phyloP scores from a whole-genome alignment of 2,329 filamentous ascomycete species.

The Paracorniculantispora psalliotae region DNA sequence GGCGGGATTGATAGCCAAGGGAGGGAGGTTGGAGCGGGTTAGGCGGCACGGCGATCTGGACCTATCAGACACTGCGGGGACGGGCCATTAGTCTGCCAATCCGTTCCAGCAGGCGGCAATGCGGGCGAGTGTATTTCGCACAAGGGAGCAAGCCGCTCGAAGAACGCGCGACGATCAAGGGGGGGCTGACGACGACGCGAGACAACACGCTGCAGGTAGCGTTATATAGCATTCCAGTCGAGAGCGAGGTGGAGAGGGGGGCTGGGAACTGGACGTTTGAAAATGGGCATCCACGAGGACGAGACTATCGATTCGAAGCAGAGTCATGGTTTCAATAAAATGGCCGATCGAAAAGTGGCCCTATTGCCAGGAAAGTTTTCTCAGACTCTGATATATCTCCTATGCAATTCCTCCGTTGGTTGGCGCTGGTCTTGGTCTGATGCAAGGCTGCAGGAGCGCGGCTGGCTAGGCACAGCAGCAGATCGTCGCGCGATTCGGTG shows the following conservation, averaged over 20 bases:
- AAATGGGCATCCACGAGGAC: not conserved
- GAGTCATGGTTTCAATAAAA: not conserved
- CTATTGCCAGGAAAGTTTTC: not conserved
- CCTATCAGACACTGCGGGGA: not conserved
- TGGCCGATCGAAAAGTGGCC: not conserved
- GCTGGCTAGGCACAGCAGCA: not conserved
- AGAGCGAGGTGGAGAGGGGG: not conserved
- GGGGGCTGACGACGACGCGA: not conserved
- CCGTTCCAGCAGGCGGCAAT: slow-evolving; percentile 3
- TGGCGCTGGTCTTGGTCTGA: not conserved
- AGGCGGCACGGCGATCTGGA: not conserved
- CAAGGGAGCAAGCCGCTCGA: not conserved
- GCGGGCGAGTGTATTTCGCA: not conserved
- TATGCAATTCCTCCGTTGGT: not conserved
- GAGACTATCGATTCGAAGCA: not conserved
- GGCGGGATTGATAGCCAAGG: not conserved
- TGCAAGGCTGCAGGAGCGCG: not conserved
- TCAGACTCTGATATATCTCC: not conserved
- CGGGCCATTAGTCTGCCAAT: not conserved
- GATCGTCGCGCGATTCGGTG: not conserved
- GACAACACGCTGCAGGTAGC: not conserved
- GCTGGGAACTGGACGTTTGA: not conserved
- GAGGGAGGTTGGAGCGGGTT: not conserved
- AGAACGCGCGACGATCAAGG: not conserved
- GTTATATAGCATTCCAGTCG: not conserved